Percentiles rank a stretch among this genome's conserved stretches.
Conservation (phyloP, 2,329 filamentous ascomycete species). For the Orbilia blumenaviensis region DNA sequence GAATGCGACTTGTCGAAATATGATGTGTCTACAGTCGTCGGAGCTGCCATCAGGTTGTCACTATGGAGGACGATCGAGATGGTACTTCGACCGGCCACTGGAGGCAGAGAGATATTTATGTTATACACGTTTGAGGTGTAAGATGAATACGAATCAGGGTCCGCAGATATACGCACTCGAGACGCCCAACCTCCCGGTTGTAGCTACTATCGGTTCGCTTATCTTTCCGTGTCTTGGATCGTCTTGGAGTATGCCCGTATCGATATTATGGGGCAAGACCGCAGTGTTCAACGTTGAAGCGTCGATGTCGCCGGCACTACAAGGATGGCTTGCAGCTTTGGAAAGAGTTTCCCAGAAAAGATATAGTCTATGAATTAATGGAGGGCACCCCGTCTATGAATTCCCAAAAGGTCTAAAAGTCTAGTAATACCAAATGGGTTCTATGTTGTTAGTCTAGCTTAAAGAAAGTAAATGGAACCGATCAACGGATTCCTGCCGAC, state of each 20-base stretch:
- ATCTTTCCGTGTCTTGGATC: conserved; percentile 39
- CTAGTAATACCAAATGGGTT: conserved; percentile 11
- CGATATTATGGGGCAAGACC: background rate
- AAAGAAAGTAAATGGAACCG: conserved; percentile 51
- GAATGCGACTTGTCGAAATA: conserved; percentile 44
- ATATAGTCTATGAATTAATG: conserved; percentile 16
- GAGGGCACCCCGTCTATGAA: conserved; percentile 35
- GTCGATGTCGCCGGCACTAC: conserved; percentile 28
- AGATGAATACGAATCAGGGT: conserved; percentile 8
- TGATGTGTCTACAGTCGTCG: conserved; percentile 30
- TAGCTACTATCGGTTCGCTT: conserved; percentile 35
- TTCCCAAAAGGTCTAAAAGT: conserved; percentile 43
- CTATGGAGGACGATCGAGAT: conserved; percentile 46
- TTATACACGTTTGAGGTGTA: conserved; percentile 21
- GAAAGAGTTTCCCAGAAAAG: conserved; percentile 42
- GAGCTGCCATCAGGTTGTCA: conserved; percentile 35
- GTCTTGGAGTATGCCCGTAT: conserved; percentile 10
- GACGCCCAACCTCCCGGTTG: conserved; percentile 31
- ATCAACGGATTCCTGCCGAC: conserved; percentile 53
- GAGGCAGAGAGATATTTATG: conserved; percentile 49
- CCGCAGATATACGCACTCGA: conserved; percentile 28
- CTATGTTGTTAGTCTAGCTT: conserved; percentile 29
- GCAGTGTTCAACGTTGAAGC: background rate
- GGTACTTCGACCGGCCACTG: conserved; percentile 35
- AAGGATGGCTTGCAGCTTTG: conserved; percentile 44